Evolutionary conservation across 768 basidiomycete species (phyloP).

Genomic region (Tulasnella sp.): DNA sequence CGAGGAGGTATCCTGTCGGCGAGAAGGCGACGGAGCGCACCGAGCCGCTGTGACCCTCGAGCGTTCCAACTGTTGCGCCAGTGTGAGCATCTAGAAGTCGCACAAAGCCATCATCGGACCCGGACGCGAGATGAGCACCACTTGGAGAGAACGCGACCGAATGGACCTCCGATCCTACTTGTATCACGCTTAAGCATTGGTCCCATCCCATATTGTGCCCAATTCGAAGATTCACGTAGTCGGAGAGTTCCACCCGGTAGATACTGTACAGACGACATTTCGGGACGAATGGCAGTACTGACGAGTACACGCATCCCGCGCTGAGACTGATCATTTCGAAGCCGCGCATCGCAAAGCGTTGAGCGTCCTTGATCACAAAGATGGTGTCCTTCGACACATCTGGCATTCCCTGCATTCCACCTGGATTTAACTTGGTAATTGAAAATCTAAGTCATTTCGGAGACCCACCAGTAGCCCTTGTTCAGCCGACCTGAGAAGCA

Average conservation of each 20-base stretch:
- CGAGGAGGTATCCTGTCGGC: not conserved
- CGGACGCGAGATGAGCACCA: conserved; percentile 6
- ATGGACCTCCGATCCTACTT: not conserved
- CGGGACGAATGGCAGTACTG: not conserved
- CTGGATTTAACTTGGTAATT: not conserved
- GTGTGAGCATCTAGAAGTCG: conserved; percentile 5
- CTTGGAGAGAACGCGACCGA: conserved; percentile 14
- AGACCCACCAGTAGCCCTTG: not conserved
- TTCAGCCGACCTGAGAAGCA: not conserved
- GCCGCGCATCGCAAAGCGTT: not conserved
- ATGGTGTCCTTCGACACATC: not conserved
- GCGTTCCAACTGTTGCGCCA: not conserved
- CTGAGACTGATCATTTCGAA: not conserved
- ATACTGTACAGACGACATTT: no score
- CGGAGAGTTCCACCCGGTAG: no score
- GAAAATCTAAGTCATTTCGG: not conserved
- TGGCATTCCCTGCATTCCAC: not conserved
- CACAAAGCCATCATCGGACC: not conserved
- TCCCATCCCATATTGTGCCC: no score
- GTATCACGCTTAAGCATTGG: no score
- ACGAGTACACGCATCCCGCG: not conserved
- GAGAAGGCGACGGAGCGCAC: conserved; percentile 12
- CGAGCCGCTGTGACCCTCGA: not conserved
- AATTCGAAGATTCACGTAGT: no score
- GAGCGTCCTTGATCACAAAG: not conserved